Conservation (phyloP, 176 grass and related monocot species). For the Thalia dealbata region DNA sequence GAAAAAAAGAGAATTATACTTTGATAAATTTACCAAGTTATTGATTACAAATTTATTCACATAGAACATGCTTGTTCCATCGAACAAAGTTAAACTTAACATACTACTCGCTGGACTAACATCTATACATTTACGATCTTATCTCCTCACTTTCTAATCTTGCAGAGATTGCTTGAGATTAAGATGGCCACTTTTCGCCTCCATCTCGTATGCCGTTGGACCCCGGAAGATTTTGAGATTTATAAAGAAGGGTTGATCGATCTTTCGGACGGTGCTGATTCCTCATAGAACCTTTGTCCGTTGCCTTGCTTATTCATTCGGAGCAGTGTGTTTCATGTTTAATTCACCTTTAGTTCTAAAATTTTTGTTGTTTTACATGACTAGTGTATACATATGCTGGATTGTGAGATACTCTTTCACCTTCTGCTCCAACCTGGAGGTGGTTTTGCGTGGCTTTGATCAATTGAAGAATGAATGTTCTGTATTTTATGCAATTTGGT, state of each 20-base stretch:
- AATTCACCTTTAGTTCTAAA: background rate
- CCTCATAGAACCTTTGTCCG: slow-evolving; percentile 21
- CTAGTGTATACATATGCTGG: background rate
- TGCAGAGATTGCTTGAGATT: slow-evolving; percentile 48
- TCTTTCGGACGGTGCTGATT: slow-evolving; percentile 43
- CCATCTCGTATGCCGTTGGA: slow-evolving; percentile 68
- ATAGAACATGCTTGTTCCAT: background rate
- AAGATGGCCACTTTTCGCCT: slow-evolving; percentile 86
- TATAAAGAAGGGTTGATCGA: slow-evolving; percentile 56
- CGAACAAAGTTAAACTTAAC: background rate
- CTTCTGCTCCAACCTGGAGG: background rate
- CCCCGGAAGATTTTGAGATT: slow-evolving; percentile 56
- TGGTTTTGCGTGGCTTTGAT: background rate
- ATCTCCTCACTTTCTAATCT: slow-evolving; percentile 1
- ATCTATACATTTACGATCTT: background rate
- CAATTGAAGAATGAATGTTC: background rate
- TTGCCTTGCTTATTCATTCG: background rate
- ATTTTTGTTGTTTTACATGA: background rate
- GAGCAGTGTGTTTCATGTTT: background rate
- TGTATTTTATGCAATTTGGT: no score
- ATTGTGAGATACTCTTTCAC: no score
- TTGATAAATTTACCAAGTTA: no score
- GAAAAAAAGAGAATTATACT: background rate
- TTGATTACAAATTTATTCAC: background rate
- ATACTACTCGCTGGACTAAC: no score